Conservation (phyloP, 148 eudicot genomes). For the Nepenthes mirabilis region DNA sequence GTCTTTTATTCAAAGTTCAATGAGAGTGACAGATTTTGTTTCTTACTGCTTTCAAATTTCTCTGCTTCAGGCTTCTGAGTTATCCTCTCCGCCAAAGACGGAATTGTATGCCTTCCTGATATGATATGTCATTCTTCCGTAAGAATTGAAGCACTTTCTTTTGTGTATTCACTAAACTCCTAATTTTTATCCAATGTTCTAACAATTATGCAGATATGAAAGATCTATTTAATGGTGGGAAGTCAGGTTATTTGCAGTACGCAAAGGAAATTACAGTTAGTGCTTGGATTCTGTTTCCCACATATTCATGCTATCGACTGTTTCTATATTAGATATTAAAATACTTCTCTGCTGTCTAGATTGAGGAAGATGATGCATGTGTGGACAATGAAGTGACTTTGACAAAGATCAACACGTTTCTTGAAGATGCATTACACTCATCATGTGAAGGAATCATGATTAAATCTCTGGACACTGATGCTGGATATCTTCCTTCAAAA, state of each 20-base stretch:
- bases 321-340: constrained; percentile 3
- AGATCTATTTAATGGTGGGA: constrained; percentile 52
- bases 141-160: neutral
- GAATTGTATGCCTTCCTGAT: constrained; percentile 38
- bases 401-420: constrained; percentile 52
- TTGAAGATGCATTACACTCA: constrained; percentile 62
- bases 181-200: neutral
- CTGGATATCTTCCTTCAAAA: constrained; percentile 83
- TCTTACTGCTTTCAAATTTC: neutral
- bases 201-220: constrained; percentile 45
- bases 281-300: constrained; percentile 5
- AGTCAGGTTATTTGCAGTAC: constrained; percentile 62
- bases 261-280: constrained; percentile 71
- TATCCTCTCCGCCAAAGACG: constrained; percentile 73
- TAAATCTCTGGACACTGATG: constrained; percentile 83
- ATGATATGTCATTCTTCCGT: neutral
- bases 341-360: constrained; percentile 22
- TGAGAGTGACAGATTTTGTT: neutral
- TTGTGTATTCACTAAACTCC: neutral
- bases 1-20: too few relatives aligned
- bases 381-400: constrained; percentile 49
- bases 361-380: constrained; percentile 73
- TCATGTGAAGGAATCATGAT: constrained; percentile 98
- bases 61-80: constrained; percentile 59
- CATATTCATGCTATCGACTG: constrained; percentile 4